phyloP scores from a whole-genome alignment of 305 asterid genomes.

The Fraxinus nigra region DNA sequence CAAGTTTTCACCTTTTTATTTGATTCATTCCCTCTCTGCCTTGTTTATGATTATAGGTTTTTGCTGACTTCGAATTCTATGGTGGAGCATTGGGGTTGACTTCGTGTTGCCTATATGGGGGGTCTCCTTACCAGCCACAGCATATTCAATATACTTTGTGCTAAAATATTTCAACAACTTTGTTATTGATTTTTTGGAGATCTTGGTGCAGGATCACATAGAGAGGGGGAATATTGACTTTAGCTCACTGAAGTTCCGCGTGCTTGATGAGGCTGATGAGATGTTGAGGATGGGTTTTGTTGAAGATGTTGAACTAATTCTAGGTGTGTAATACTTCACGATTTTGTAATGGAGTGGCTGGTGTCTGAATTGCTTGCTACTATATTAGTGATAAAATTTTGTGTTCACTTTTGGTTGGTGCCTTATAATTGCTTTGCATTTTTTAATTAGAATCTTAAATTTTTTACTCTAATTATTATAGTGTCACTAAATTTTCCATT shows the following conservation, averaged over 20 bases:
- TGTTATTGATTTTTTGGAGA: neutral
- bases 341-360: neutral
- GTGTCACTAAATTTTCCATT: neutral
- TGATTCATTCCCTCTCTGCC: constrained; percentile 7
- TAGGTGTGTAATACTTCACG: constrained; percentile 30
- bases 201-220: constrained; percentile 42
- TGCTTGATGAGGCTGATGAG: constrained; percentile 69
- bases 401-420: neutral
- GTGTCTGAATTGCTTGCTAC: neutral
- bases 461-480: neutral
- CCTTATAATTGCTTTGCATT: neutral
- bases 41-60: constrained; percentile 43
- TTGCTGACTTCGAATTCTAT: constrained; percentile 66
- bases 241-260: constrained; percentile 51
- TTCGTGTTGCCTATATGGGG: constrained; percentile 85
- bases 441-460: neutral
- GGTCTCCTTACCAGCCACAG: constrained; percentile 64
- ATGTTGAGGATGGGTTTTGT: constrained; percentile 68
- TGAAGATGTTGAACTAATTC: constrained; percentile 61
- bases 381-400: neutral
- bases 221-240: constrained; percentile 54
- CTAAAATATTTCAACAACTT: neutral
- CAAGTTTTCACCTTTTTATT: neutral
- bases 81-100: constrained; percentile 74
- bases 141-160: constrained; percentile 19